Evolutionary conservation across 2,329 filamentous ascomycete species (phyloP).

Genomic region (Dissoconium aciculare): DNA sequence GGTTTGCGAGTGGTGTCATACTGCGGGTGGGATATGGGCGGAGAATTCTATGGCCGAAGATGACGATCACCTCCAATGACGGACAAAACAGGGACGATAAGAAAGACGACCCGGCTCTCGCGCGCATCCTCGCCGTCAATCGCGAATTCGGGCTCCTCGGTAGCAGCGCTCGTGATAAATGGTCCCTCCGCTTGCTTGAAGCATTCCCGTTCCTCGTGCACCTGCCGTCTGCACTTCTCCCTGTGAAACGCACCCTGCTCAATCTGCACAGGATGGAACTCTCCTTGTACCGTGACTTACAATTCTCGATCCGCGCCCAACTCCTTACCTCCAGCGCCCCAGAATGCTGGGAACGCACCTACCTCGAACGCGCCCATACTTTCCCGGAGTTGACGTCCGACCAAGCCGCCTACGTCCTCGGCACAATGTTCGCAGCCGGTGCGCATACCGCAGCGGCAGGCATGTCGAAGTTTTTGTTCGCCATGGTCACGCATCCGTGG

Average conservation of each 20-base stretch:
- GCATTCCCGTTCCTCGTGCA: conserved; percentile 19
- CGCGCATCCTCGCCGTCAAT: conserved; percentile 19
- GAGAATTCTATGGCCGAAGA: too few relatives aligned
- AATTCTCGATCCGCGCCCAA: conserved; percentile 21
- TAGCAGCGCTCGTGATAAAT: conserved; percentile 23
- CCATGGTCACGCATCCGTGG: conserved; percentile 17
- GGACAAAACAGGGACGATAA: too few relatives aligned
- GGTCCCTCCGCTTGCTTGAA: conserved; percentile 25
- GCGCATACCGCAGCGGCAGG: conserved; percentile 19
- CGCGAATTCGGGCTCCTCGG: neutral
- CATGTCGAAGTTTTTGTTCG: conserved; percentile 20
- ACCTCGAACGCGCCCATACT: conserved; percentile 13
- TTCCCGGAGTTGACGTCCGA: conserved; percentile 13
- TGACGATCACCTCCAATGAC: conserved; percentile 21
- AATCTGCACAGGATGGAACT: conserved; percentile 18
- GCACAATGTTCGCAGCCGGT: conserved; percentile 1
- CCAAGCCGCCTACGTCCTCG: conserved; percentile 18
- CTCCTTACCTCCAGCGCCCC: conserved; percentile 11
- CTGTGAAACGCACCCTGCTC: conserved; percentile 21
- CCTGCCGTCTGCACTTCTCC: conserved; percentile 18
- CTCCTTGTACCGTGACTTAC: conserved; percentile 17
- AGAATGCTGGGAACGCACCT: conserved; percentile 15
- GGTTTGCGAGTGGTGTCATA: conserved; percentile 29
- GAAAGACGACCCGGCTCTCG: conserved; percentile 21
- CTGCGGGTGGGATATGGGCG: conserved; percentile 29